Evolutionary conservation across 2,329 filamentous ascomycete species (phyloP).

Genomic region (Arthrobotrys entomopaga): DNA sequence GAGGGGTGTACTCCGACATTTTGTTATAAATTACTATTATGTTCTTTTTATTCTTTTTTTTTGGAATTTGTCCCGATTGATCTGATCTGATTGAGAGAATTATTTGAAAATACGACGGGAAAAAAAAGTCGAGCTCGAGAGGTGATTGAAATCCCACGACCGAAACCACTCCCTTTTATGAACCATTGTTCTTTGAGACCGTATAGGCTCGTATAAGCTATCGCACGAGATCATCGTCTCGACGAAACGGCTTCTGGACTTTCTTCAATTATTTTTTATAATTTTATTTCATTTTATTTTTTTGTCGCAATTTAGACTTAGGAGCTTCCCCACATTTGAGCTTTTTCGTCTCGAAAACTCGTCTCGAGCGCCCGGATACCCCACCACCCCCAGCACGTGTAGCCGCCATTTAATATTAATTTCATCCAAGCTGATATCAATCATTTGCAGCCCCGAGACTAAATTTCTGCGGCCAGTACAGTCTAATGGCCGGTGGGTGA

Average conservation of each 20-base stretch:
- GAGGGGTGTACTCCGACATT: conserved; percentile 38
- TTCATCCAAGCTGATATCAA: no score
- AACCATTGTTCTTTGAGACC: not conserved
- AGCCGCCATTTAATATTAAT: not conserved
- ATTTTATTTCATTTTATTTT: no score
- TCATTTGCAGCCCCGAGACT: no score
- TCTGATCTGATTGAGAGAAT: conserved; percentile 2
- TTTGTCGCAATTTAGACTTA: not conserved
- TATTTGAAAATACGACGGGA: conserved; percentile 11
- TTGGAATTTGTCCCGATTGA: conserved; percentile 1
- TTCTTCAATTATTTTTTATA: conserved; percentile 3
- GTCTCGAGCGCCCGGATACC: conserved; percentile 31
- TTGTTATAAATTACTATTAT: not conserved
- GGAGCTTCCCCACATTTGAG: conserved; percentile 25
- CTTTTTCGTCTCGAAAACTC: conserved; percentile 48
- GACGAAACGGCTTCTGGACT: conserved; percentile 5
- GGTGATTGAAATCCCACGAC: not conserved
- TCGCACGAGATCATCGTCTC: conserved; percentile 31
- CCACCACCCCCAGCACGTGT: not conserved
- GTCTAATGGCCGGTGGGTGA: not conserved
- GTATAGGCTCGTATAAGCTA: not conserved
- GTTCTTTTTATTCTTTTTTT: conserved; percentile 1
- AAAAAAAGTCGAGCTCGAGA: not conserved
- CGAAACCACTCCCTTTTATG: conserved; percentile 3
- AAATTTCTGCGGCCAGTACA: no score